phyloP scores from a whole-genome alignment of 176 grass and related monocot species.

The bread wheat (Triticum aestivum) region DNA sequence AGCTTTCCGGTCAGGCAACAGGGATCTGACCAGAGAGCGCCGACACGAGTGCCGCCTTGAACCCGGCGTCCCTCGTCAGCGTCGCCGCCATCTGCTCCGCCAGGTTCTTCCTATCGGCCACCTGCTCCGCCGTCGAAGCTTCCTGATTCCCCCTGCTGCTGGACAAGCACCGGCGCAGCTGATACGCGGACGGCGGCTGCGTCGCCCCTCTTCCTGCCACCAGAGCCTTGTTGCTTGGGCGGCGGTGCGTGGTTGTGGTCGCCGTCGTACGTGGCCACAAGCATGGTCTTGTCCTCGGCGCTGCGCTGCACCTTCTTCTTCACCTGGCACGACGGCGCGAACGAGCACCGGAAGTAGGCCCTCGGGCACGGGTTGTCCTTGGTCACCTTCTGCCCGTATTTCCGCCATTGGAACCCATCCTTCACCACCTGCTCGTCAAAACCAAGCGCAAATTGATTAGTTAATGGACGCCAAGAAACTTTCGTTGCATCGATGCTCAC shows the following conservation, averaged over 20 bases:
- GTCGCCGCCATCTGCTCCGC: slow-evolving; percentile 77
- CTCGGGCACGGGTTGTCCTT: slow-evolving; percentile 37
- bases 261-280: slow-evolving; percentile 88
- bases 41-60: slow-evolving; percentile 64
- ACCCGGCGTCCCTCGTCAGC: slow-evolving; percentile 66
- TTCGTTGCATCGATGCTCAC: neutral
- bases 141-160: neutral
- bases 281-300: slow-evolving; percentile 54
- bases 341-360: slow-evolving; percentile 86
- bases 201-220: slow-evolving; percentile 4
- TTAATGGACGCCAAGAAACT: neutral
- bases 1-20: too few species aligned
- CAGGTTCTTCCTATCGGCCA: slow-evolving; percentile 40
- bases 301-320: slow-evolving; percentile 99
- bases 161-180: neutral
- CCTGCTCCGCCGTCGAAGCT: neutral
- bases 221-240: slow-evolving; percentile 23
- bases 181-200: neutral
- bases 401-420: slow-evolving; percentile 91
- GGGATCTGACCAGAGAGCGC: slow-evolving; percentile 66
- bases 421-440: slow-evolving; percentile 55
- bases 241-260: slow-evolving; percentile 76
- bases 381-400: slow-evolving; percentile 86
- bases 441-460: neutral
- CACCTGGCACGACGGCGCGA: slow-evolving; percentile 69